Conservation (phyloP, 139 green algal genomes). For the Ettlia oleoabundans region DNA sequence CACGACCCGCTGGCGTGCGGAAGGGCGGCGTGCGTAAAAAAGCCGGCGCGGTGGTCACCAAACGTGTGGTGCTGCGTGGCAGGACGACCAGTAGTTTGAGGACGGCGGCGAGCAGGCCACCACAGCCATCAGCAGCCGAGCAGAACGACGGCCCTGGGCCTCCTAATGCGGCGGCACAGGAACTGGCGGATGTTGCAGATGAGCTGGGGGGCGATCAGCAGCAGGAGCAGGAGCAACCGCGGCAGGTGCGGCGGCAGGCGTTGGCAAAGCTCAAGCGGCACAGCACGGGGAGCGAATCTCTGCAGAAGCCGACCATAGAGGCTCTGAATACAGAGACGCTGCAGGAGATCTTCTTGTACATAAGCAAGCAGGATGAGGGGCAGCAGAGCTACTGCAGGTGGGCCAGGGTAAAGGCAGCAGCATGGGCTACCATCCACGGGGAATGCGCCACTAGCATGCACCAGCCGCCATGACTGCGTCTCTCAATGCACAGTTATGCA, state of each 20-base stretch:
- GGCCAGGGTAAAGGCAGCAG: no score
- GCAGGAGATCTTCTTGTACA: conserved; percentile 18
- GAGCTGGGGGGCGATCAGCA: neutral
- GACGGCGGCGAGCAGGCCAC: neutral
- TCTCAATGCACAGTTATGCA: no score
- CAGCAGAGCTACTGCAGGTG: conserved; percentile 32
- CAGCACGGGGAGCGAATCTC: no score
- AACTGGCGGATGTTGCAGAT: neutral
- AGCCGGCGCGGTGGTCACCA: neutral
- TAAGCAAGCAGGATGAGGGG: neutral
- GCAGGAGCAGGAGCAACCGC: neutral
- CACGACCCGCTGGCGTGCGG: neutral
- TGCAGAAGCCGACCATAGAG: neutral
- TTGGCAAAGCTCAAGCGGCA: neutral
- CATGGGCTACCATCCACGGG: no score
- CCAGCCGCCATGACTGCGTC: no score
- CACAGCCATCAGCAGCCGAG: no score
- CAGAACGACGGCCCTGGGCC: no score
- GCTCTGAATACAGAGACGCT: conserved; percentile 10
- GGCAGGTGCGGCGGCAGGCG: neutral
- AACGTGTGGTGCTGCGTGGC: neutral
- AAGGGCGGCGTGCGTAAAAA: neutral
- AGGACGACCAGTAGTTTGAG: neutral
- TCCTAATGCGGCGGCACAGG: no score
- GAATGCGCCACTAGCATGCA: no score